Conservation (phyloP, 2,329 filamentous ascomycete genomes). For the Fusarium secorum region DNA sequence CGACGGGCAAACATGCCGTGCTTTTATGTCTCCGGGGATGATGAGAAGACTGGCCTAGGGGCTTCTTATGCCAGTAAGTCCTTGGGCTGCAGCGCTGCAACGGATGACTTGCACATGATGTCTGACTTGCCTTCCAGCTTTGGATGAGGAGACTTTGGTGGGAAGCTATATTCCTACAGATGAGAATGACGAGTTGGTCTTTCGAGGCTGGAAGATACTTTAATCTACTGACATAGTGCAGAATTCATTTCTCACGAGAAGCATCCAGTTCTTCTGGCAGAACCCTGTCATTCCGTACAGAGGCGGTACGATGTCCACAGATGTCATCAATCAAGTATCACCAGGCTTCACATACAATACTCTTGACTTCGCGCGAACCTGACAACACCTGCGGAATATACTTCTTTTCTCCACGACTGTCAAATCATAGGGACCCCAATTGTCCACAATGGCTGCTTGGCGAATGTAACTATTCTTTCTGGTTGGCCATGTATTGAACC, state of each 20-base stretch:
- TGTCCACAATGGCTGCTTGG: conserved; percentile 51
- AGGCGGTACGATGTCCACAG: conserved; percentile 50
- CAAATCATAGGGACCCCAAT: conserved; percentile 36
- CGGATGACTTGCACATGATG: not conserved
- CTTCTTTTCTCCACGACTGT: conserved; percentile 50
- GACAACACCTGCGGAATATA: conserved; percentile 46
- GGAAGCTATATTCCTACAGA: conserved; percentile 56
- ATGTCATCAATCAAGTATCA: conserved; percentile 60
- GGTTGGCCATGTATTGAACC: not conserved
- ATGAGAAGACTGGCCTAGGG: conserved; percentile 51
- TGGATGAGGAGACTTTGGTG: conserved; percentile 47
- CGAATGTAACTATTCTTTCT: conserved; percentile 40
- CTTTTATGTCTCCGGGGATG: conserved; percentile 52
- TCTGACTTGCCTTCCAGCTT: conserved; percentile 38
- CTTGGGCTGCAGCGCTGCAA: not conserved
- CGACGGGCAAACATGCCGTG: conserved; percentile 49
- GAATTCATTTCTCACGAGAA: conserved; percentile 33
- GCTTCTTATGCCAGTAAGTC: conserved; percentile 56
- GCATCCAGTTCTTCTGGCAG: conserved; percentile 31
- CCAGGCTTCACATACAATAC: conserved; percentile 50
- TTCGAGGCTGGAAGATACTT: no score
- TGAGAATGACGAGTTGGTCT: conserved; percentile 50
- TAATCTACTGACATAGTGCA: conserved; percentile 5
- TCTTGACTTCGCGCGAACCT: conserved; percentile 53
- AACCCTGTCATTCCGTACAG: conserved; percentile 38